A percentile compares a stretch with the other conserved stretches of the same genome.
These are phyloP conservation scores for Leucaena leucocephala DNA, from an alignment of 306 rosid species.

Conservation along the genomic window DNA sequence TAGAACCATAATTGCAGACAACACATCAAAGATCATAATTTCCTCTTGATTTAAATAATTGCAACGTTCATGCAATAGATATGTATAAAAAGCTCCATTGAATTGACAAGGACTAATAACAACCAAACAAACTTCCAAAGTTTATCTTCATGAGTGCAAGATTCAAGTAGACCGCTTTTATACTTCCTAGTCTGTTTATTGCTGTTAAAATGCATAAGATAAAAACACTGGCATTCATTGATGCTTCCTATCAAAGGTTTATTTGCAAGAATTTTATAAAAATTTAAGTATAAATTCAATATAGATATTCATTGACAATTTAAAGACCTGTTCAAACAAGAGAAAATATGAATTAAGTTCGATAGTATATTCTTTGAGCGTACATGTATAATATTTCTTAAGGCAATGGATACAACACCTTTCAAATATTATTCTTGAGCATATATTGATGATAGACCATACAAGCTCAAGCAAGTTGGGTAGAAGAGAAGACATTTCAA, in stretches of 20 bases:
- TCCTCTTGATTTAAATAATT: background rate
- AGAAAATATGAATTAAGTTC: background rate
- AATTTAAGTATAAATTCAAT: background rate
- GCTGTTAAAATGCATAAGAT: background rate
- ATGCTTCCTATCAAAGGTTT: background rate
- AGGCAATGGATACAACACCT: conserved; percentile 11
- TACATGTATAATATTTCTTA: conserved; percentile 1
- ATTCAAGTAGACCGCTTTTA: background rate
- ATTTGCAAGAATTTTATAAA: background rate
- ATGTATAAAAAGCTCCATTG: background rate
- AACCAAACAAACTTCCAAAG: background rate
- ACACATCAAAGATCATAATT: background rate
- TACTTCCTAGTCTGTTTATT: background rate
- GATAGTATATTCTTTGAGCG: background rate
- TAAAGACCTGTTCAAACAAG: background rate
- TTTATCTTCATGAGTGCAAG: background rate
- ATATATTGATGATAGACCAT: background rate
- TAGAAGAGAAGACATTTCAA: background rate
- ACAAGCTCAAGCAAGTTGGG: conserved; percentile 5
- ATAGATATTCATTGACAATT: conserved; percentile 17
- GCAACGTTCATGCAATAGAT: background rate
- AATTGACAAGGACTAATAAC: background rate
- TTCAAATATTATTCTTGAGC: background rate
- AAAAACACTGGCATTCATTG: background rate
- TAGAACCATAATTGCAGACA: conserved; percentile 19